These are phyloP conservation scores for Diaporthe longicolla DNA, from an alignment of 2,329 filamentous ascomycete genomes.

Conservation along the genomic window DNA sequence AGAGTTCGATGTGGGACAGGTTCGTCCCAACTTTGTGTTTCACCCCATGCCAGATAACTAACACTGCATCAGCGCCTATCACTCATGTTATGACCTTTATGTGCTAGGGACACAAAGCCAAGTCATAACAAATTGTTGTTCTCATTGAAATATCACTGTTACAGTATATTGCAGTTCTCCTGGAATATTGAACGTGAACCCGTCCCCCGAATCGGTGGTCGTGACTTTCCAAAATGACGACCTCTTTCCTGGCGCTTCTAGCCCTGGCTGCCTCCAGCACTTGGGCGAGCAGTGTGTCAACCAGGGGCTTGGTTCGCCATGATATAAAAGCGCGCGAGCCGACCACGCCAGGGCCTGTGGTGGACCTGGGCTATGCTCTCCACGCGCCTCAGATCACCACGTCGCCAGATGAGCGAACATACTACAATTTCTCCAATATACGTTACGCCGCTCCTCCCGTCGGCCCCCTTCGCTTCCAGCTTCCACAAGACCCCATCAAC, in stretches of 20 bases:
- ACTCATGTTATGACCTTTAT: too few species aligned
- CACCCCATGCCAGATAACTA: too few species aligned
- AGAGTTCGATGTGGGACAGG: too few species aligned
- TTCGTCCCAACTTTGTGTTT: too few species aligned
- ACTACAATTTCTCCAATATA: constrained; percentile 48
- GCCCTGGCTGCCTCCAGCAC: background rate
- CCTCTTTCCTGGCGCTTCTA: background rate
- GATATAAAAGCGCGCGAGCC: background rate
- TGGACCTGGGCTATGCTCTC: constrained; percentile 33
- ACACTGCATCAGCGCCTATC: too few species aligned
- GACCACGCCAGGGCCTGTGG: background rate
- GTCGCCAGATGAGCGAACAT: constrained; percentile 31
- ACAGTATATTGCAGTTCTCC: too few species aligned
- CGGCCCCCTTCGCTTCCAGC: constrained; percentile 45
- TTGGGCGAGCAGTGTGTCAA: background rate
- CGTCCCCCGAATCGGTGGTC: background rate
- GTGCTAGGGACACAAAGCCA: too few species aligned
- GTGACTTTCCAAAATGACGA: background rate
- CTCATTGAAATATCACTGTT: too few species aligned
- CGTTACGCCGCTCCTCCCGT: constrained; percentile 45
- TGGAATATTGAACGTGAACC: too few species aligned
- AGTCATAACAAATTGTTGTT: too few species aligned
- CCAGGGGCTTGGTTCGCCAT: background rate
- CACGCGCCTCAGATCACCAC: constrained; percentile 29
- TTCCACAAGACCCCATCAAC: constrained; percentile 38